Evolutionary conservation across 2,329 filamentous ascomycete species (phyloP).

Genomic region (Neurospora sp.): DNA sequence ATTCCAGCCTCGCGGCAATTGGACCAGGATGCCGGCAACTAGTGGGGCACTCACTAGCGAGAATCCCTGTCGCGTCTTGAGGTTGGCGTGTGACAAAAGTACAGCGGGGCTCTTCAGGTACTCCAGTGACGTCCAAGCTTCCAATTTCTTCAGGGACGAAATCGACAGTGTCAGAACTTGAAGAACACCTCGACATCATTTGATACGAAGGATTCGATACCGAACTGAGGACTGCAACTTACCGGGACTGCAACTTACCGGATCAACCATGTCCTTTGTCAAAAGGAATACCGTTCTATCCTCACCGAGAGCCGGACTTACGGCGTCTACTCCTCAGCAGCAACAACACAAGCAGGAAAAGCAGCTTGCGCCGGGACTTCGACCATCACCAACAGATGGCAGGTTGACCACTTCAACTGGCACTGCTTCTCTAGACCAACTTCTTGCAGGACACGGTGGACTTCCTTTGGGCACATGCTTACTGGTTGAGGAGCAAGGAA

Average conservation of each 20-base stretch:
- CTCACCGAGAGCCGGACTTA: conserved; percentile 21
- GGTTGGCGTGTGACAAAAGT: too few species aligned
- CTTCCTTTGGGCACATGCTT: conserved; percentile 72
- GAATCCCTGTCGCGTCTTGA: background rate
- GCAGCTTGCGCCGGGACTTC: conserved; percentile 41
- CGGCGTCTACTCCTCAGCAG: conserved; percentile 16
- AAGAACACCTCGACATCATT: background rate
- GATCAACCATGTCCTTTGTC: conserved; percentile 44
- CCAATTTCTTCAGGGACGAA: background rate
- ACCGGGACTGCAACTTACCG: background rate
- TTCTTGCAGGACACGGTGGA: conserved; percentile 79
- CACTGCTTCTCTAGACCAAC: conserved; percentile 70
- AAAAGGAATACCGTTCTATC: conserved; percentile 46
- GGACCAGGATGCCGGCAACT: background rate
- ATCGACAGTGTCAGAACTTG: background rate
- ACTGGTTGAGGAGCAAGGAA: conserved; percentile 78
- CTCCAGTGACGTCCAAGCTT: background rate
- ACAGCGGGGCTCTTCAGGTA: background rate
- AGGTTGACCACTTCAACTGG: conserved; percentile 85
- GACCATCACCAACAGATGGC: conserved; percentile 83
- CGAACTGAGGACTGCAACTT: background rate
- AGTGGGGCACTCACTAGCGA: background rate
- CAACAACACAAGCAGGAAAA: conserved; percentile 21
- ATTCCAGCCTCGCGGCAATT: background rate
- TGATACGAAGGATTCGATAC: background rate